phyloP scores from a whole-genome alignment of 768 basidiomycete species.

The Cystoderma amianthinum region DNA sequence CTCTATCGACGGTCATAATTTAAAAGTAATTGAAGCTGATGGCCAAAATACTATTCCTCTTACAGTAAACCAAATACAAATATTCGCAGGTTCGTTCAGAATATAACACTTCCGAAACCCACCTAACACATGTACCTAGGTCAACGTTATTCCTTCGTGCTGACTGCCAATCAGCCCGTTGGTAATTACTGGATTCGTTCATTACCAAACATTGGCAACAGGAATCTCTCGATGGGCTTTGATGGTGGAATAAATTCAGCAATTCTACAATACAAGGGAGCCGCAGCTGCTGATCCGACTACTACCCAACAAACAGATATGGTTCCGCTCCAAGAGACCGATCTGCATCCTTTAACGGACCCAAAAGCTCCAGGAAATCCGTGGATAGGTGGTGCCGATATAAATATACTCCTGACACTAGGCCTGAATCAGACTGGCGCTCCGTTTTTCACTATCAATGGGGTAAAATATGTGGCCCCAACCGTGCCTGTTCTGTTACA shows the following conservation, averaged over 20 bases:
- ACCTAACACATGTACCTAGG: slow-evolving; percentile 13
- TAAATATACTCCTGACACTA: neutral
- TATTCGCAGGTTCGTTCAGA: slow-evolving; percentile 18
- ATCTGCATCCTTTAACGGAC: neutral
- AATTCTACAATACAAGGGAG: slow-evolving; percentile 1
- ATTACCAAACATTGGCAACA: slow-evolving; percentile 15
- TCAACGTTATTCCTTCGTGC: slow-evolving; percentile 43
- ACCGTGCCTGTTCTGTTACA: slow-evolving; percentile 36
- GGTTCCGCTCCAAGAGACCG: neutral
- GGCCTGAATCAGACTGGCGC: neutral
- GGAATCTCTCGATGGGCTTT: neutral
- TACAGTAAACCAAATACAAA: slow-evolving; percentile 28
- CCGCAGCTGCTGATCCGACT: slow-evolving; percentile 6
- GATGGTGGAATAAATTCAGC: neutral
- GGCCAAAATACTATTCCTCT: slow-evolving; percentile 23
- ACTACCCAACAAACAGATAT: neutral
- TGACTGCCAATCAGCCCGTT: slow-evolving; percentile 18
- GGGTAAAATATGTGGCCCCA: slow-evolving; percentile 19
- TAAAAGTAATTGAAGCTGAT: slow-evolving; percentile 26
- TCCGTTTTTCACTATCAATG: slow-evolving; percentile 23
- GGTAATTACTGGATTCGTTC: slow-evolving; percentile 39
- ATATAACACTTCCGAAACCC: slow-evolving; percentile 21
- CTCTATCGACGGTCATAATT: slow-evolving; percentile 32
- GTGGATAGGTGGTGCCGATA: neutral
- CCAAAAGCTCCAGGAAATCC: neutral